phyloP scores from a whole-genome alignment of 805 yeast genomes.

The Kurtzmaniella fragi region DNA sequence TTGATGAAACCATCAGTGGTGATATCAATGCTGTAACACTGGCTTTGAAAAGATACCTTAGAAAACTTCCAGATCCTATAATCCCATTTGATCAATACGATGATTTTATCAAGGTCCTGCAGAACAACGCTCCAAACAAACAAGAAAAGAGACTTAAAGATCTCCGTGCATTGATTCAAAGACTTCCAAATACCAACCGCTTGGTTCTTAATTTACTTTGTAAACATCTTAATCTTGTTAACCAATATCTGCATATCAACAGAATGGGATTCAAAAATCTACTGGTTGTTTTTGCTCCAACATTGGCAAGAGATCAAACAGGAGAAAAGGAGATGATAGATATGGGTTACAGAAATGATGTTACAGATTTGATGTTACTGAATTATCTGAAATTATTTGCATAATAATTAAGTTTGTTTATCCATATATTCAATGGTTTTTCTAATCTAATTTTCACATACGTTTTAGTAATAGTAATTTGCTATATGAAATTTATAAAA shows the following conservation, averaged over 20 bases:
- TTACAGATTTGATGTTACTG: conserved; percentile 65
- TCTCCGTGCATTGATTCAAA: conserved; percentile 39
- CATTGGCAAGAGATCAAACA: conserved; percentile 70
- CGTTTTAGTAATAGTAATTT: neutral
- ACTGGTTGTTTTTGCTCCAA: conserved; percentile 93
- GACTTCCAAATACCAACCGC: conserved; percentile 66
- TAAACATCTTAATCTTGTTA: conserved; percentile 61
- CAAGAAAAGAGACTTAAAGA: conserved; percentile 31
- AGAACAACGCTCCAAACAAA: conserved; percentile 17
- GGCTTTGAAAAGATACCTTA: conserved; percentile 79
- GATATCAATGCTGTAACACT: conserved; percentile 88
- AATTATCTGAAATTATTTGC: conserved; percentile 39
- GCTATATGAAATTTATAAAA: too few species aligned
- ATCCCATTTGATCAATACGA: conserved; percentile 69
- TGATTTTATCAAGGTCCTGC: conserved; percentile 53
- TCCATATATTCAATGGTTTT: neutral
- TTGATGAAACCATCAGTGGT: conserved; percentile 37
- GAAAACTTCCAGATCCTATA: conserved; percentile 81
- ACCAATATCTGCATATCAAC: conserved; percentile 48
- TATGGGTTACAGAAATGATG: conserved; percentile 73
- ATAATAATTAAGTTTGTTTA: conserved; percentile 6
- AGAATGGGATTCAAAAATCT: conserved; percentile 81
- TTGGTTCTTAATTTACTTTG: conserved; percentile 52
- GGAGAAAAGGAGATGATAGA: conserved; percentile 83
- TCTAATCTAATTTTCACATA: neutral